Evolutionary conservation across 2,329 filamentous ascomycete species (phyloP).

Genomic region (Cryphonectria parasitica): DNA sequence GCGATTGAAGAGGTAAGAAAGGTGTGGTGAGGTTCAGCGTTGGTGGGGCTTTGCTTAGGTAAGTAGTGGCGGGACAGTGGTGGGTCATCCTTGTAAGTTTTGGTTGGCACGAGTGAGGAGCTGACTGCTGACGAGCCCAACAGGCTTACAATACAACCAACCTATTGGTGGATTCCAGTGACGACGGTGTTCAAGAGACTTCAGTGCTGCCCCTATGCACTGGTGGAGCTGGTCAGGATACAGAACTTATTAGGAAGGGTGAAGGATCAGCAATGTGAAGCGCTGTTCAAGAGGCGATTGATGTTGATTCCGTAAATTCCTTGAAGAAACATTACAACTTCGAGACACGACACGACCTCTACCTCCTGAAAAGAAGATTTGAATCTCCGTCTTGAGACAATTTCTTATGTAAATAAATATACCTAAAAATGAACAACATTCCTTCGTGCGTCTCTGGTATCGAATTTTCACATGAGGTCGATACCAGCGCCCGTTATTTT

Average conservation of each 20-base stretch:
- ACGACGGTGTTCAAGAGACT: too few relatives aligned
- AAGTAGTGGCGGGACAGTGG: background rate
- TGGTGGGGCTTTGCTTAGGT: constrained; percentile 12
- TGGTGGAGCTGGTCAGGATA: too few relatives aligned
- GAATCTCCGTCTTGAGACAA: constrained; percentile 27
- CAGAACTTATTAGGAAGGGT: too few relatives aligned
- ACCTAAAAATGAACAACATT: background rate
- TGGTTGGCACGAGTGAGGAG: background rate
- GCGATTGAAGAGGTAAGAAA: background rate
- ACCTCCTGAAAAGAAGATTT: too few relatives aligned
- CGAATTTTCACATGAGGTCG: background rate
- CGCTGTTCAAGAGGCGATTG: too few relatives aligned
- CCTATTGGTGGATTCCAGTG: too few relatives aligned
- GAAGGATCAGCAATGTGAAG: too few relatives aligned
- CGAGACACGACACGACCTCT: too few relatives aligned
- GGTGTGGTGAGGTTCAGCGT: constrained; percentile 2
- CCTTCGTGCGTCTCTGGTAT: constrained; percentile 2
- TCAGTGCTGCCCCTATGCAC: too few relatives aligned
- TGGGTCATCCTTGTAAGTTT: background rate
- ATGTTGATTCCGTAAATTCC: too few relatives aligned
- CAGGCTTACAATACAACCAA: background rate
- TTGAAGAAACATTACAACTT: too few relatives aligned
- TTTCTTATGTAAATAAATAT: constrained; percentile 26
- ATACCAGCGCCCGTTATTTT: background rate
- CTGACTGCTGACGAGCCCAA: background rate